Percentiles rank a stretch among this genome's conserved stretches.
Conservation (phyloP, 306 rosid species). For the Sicyos edulis region DNA sequence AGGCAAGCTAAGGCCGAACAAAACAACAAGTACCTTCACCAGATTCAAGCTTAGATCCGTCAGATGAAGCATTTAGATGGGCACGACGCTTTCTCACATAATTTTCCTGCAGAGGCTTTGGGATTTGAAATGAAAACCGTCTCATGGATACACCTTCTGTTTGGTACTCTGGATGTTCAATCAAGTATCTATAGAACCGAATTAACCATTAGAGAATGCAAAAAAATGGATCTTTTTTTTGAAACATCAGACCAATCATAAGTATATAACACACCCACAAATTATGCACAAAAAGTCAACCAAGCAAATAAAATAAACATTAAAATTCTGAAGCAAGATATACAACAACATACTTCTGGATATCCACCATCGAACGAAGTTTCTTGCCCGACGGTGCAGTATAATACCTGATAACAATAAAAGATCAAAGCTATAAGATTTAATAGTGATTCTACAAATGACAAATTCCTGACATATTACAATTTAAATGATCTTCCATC, state of each 20-base stretch:
- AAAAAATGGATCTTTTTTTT: not conserved
- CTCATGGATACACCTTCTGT: conserved; percentile 49
- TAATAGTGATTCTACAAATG: not conserved
- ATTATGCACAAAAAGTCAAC: not conserved
- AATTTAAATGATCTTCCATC: not conserved
- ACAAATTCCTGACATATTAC: not conserved
- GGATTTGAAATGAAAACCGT: conserved; percentile 71
- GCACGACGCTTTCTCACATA: conserved; percentile 82
- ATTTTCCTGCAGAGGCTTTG: conserved; percentile 76
- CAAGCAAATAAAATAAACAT: not conserved
- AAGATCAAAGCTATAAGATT: not conserved
- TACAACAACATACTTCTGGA: conserved; percentile 55
- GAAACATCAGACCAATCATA: not conserved
- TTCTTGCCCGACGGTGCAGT: conserved; percentile 79
- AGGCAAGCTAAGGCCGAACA: not conserved
- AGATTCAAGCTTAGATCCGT: conserved; percentile 36
- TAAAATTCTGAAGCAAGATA: not conserved
- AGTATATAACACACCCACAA: not conserved
- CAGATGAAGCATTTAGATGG: conserved; percentile 32
- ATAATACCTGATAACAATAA: conserved; percentile 58
- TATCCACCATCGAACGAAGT: conserved; percentile 83
- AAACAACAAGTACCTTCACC: conserved; percentile 39
- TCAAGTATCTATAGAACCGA: conserved; percentile 47
- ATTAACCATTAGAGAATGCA: conserved; percentile 24
- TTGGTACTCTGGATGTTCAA: conserved; percentile 64